Percentiles rank a stretch among this genome's conserved stretches.
These are phyloP conservation scores for Allium fistulosum DNA, from an alignment of 106 monocot genomes.

Conservation along the genomic window DNA sequence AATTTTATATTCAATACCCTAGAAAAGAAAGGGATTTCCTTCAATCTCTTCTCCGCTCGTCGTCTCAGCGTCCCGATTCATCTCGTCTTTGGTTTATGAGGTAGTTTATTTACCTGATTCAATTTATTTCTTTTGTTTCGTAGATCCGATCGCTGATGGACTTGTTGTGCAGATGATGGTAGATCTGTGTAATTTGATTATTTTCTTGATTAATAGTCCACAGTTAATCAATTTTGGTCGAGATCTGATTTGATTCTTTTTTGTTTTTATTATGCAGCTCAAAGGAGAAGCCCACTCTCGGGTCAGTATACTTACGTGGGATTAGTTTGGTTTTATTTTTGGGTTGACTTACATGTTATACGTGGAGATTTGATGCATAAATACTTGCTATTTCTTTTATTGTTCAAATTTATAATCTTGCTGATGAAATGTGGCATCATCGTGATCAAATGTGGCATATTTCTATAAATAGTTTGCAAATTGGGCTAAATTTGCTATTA, in stretches of 20 bases:
- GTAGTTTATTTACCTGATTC: constrained; percentile 6
- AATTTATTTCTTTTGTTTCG: neutral
- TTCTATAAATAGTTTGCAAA: too few species aligned
- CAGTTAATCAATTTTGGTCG: neutral
- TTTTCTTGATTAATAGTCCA: neutral
- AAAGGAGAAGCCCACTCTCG: constrained; percentile 99
- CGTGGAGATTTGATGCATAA: neutral
- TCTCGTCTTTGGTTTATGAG: constrained; percentile 74
- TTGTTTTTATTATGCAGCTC: constrained; percentile 48
- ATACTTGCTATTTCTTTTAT: neutral
- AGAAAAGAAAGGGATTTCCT: neutral
- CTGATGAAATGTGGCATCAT: neutral
- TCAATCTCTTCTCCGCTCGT: neutral
- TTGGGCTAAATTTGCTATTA: too few species aligned
- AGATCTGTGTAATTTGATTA: neutral
- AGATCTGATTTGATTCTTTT: constrained; percentile 5
- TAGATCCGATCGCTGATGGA: neutral
- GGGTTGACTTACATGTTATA: neutral
- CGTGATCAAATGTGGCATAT: too few species aligned
- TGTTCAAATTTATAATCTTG: neutral
- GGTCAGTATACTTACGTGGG: constrained; percentile 29
- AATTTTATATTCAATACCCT: neutral
- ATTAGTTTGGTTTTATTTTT: neutral
- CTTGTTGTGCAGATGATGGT: neutral
- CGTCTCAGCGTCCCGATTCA: constrained; percentile 23